Base-by-base conservation (phyloP, 495 filamentous ascomycete species). In the Xylaria palmicola region DNA sequence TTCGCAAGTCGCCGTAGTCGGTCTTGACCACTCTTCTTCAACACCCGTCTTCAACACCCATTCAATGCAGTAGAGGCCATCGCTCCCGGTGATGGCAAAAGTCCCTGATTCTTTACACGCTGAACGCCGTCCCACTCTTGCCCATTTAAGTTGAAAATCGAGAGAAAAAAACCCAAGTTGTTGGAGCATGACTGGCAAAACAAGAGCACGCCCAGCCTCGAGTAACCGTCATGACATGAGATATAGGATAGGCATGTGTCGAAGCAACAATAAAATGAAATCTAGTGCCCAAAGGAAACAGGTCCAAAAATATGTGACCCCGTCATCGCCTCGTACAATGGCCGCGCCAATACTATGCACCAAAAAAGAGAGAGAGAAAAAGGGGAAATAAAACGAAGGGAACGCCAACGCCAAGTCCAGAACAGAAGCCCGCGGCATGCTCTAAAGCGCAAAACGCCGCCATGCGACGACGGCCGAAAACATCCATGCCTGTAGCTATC, bases 391-490 rank as follows among this genome's bases (percentile, higher is more conserved):
- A 61, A 61, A 52, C 56, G 40, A 37, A 55, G 62, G 49, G 32
- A 43, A 69, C 64, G 59, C 67, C 69, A 67, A 72, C 69, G 67
- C 69, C 69, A 60, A 63, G 57, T 41, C 62, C 57, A 53, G 29
- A 51, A 60, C 62, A 55, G 58, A 27, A 65, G 59, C 32, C 36
- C 53, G 27, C 22, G 50, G 45, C 20, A 48, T 39, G 30, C 17
- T 44, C 24, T 6, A 36, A 9, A 40, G 27, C 55, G 58, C 44
- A 60, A 32, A 58, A 24, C n/a, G 53, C 30, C 57, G 54, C 62
- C 7, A 15, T 30, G 30, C 61, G 59, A 36, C 39, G 44, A 58
- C 45, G 60, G 53, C 54, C n/a, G n/a, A 32, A 55, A 56, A 44
- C 61, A 56, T 40, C 50, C 43, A 56, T 60, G 61, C 62, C 53